These are phyloP conservation scores for Rhizopus stolonifer DNA, from an alignment of 371 early-diverging fungal genomes.

Conservation along the genomic window DNA sequence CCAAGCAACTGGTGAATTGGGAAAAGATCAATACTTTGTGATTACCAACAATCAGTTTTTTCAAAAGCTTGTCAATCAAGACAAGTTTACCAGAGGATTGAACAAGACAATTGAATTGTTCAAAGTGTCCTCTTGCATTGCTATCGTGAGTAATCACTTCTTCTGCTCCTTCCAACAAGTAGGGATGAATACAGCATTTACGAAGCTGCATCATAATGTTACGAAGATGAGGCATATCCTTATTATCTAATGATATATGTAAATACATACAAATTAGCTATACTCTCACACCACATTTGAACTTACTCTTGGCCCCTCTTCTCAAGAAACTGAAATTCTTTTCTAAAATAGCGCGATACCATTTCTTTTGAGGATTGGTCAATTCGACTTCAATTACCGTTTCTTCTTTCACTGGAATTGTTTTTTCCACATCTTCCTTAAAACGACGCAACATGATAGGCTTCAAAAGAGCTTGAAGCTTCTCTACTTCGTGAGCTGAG, in stretches of 20 bases:
- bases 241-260: conserved; percentile 37
- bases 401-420: conserved; percentile 86
- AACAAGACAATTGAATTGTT: conserved; percentile 76
- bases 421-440: conserved; percentile 87
- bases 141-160: conserved; percentile 74
- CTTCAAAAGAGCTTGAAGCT: conserved; percentile 66
- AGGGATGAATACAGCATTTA: conserved; percentile 90
- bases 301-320: conserved; percentile 60
- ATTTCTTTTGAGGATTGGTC: conserved; percentile 83
- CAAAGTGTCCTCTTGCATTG: conserved; percentile 55
- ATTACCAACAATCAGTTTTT: conserved; percentile 75
- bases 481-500: conserved; percentile 77
- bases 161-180: conserved; percentile 83
- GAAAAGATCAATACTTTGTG: conserved; percentile 96
- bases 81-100: conserved; percentile 88
- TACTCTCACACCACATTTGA: too few species aligned
- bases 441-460: conserved; percentile 78
- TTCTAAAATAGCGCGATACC: conserved; percentile 91
- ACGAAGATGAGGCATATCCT: conserved; percentile 63
- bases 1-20: conserved; percentile 86
- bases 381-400: conserved; percentile 88
- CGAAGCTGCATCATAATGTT: conserved; percentile 79
- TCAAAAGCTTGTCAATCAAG: conserved; percentile 85
- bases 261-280: not conserved
- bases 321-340: conserved; percentile 80